phyloP scores from a whole-genome alignment of 2,329 filamentous ascomycete species.

The Cordyceps cicadae region DNA sequence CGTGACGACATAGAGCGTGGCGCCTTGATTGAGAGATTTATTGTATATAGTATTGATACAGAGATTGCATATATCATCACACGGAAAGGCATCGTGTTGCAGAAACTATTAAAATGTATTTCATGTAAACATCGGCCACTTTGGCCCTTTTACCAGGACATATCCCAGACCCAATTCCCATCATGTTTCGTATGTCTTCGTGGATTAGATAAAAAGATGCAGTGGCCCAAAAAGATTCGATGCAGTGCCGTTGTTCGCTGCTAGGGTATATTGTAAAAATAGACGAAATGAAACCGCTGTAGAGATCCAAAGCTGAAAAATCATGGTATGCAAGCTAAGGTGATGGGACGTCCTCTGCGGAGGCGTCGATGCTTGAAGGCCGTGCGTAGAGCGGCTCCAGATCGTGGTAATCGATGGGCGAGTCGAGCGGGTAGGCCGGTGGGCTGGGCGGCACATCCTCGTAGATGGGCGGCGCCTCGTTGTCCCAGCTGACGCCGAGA shows the following conservation, averaged over 20 bases:
- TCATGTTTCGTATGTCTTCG: background rate
- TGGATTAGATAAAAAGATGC: background rate
- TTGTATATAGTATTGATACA: background rate
- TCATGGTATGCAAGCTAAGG: background rate
- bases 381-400: constrained; percentile 29
- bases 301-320: background rate
- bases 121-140: background rate
- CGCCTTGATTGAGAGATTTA: background rate
- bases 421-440: constrained; percentile 51
- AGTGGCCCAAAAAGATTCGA: background rate
- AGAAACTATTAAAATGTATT: background rate
- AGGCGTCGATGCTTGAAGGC: constrained; percentile 9
- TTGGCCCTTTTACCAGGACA: background rate
- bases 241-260: constrained; percentile 12
- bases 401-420: constrained; percentile 31
- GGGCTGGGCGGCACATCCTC: constrained; percentile 85
- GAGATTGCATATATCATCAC: background rate
- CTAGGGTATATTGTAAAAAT: constrained; percentile 7
- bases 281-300: background rate
- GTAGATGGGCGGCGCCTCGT: constrained; percentile 89
- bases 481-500: constrained; percentile 91
- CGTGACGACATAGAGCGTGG: constrained; percentile 16
- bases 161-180: background rate
- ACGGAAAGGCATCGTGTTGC: background rate
- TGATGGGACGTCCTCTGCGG: background rate